Evolutionary conservation across 2,329 filamentous ascomycete species (phyloP), one percentile per base, ranked within the genome.

Genomic region (Arthrobotrys conoides): DNA sequence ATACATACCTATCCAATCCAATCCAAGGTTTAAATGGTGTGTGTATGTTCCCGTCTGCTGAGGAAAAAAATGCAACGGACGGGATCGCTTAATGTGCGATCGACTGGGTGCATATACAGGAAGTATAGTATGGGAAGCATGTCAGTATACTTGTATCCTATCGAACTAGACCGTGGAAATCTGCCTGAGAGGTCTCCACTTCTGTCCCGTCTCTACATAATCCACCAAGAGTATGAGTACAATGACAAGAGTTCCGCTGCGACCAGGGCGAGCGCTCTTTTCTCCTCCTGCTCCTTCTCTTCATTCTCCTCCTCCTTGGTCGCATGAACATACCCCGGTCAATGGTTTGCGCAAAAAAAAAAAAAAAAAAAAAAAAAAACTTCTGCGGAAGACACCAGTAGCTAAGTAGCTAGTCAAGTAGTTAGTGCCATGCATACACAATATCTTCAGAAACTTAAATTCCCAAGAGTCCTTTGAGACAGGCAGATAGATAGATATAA

Each of bases 71-170:
- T 78, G 75, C 75, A 68, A 78, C 68, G 68, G 68, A 78, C 75
- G 75, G 75, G 75, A 78, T 78, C 75, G 75, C 75, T 78, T 78
- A 78, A 78, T 69, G 75, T 78, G 75, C 75, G 75, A 78, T 78
- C 75, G 75, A 67, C 75, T 72, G 63, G 75, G 59, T 78, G 75
- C 75, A 78, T 78, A 33, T 72, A 78, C 75, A 75, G 71, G 71
- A 67, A 68, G 67, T 59, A 71, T n/a, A n/a, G n/a, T n/a, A n/a
- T n/a, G n/a, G n/a, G n/a, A n/a, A n/a, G 18, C 8, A 49, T 33
- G 53, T 53, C 66, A 68, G 46, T 49, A 65, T 64, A 48, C 38
- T 27, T 55, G 71, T 61, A 57, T 65, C 36, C 63, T 65, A 53
- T 68, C 57, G 59, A 68, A 55, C 71, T 57, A 77, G 68, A 78